phyloP scores from a whole-genome alignment of 495 filamentous ascomycete genomes.

The Aspergillus ostianus region DNA sequence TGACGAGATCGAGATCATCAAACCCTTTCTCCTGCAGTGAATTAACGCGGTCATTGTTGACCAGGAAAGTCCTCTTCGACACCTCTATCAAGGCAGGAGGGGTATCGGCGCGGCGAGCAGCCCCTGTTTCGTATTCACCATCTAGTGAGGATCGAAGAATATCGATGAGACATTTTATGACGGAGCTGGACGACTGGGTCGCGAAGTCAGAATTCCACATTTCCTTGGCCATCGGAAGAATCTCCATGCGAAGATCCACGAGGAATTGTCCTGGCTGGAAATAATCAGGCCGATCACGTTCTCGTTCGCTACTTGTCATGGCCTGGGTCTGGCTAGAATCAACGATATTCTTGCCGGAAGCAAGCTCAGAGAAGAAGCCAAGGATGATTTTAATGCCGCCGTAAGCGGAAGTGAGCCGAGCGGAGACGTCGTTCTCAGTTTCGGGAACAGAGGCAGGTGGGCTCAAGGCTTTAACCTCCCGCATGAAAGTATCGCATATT shows the following conservation, averaged over 20 bases:
- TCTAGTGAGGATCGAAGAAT: slow-evolving; percentile 78
- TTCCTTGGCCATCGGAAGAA: slow-evolving; percentile 72
- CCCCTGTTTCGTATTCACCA: slow-evolving; percentile 69
- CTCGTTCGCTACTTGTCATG: slow-evolving; percentile 57
- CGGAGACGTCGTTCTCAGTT: slow-evolving; percentile 46
- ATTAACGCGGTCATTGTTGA: slow-evolving; percentile 46
- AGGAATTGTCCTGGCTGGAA: slow-evolving; percentile 76
- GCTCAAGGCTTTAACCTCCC: slow-evolving; percentile 57
- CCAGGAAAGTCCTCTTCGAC: slow-evolving; percentile 41
- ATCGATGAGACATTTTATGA: slow-evolving; percentile 77
- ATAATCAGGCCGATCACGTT: slow-evolving; percentile 59
- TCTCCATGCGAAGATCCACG: slow-evolving; percentile 79
- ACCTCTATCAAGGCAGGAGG: slow-evolving; percentile 35
- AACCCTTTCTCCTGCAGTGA: slow-evolving; percentile 48
- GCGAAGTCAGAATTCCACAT: slow-evolving; percentile 75
- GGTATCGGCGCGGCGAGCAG: slow-evolving; percentile 59
- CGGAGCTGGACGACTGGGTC: slow-evolving; percentile 70
- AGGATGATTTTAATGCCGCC: slow-evolving; percentile 82
- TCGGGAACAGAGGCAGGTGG: slow-evolving; percentile 33
- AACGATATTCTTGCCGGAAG: slow-evolving; percentile 70
- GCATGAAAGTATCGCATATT: slow-evolving; percentile 70
- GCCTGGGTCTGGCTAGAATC: slow-evolving; percentile 69
- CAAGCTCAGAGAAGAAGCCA: slow-evolving; percentile 71
- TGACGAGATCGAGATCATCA: slow-evolving; percentile 53
- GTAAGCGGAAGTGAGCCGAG: slow-evolving; percentile 53